Base-by-base conservation (phyloP, 2,329 filamentous ascomycete genomes). In the Claviceps lovelessii region DNA sequence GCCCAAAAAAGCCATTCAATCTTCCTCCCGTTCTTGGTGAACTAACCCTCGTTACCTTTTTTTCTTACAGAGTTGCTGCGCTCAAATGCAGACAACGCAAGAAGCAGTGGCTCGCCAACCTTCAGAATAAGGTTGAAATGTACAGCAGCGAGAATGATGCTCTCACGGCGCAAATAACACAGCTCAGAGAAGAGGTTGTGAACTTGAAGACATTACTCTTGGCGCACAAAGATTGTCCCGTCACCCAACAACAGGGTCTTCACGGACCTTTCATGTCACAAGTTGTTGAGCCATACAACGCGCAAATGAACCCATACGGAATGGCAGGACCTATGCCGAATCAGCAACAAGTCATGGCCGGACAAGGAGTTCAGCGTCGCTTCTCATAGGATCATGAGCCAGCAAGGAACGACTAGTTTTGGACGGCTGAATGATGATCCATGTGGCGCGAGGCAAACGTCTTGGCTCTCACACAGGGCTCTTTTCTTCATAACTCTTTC, bases 1-100 rank as follows among this genome's bases (percentile, higher is more conserved):
- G 39, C 6, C 39, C 7, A 23, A 23, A 23, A 41, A 7, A 29
- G 23, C 28, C 19, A 50, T 45, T 5, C 7, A 17, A 28, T 28
- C 10, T 15, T 52, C 15, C 19, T 29, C 13, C 3, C 33, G 3
- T 17, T 44, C 31, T 6, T 6, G 4, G 7, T 23, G 5, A 8
- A 35, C 9, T 28, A 37, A 28, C 7, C n/a, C 2, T 19, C 10
- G 4, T 1, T 13, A 19, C 19, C 19, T 23, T 23, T 23, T 23
- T 23, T 23, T 23, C 23, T 23, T 9, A 28, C 60, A 96, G 93
- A 67, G 90, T 98, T 60, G 93, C 93, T 58, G 93, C 93, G 3
- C 76, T 98, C 57, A 98, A 98, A 67, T 98, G 93, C 70, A 86
- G 93, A 58, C 93, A 98, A 70, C 83, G 93, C 23, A 98, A 98